Base-by-base conservation (phyloP, 2,329 filamentous ascomycete genomes). In the Ceratocystis eucalypticola region DNA sequence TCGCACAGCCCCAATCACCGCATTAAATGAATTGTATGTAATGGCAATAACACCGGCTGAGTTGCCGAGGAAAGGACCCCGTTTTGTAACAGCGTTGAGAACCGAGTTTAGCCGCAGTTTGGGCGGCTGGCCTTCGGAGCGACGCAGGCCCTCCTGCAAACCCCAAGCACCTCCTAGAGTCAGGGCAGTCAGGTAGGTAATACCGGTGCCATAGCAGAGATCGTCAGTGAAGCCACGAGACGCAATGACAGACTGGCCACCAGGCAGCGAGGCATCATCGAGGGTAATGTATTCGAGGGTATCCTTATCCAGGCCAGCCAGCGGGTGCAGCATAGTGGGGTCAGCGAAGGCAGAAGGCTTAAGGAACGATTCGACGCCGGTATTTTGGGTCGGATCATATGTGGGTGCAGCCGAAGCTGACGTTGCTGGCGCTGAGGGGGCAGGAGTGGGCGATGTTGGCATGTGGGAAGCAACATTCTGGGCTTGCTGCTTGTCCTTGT, bases 201-300 rank as follows among this genome's bases (percentile, higher is more conserved):
- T 87, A 72, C 94, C 94, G 25, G 94, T 95, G 73, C 95, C 94
- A 76, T 99, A 99, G 79, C 94, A 97, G 68, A 99, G 84, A 76
- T 99, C 94, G 75, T 99, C 94, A 69, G 92, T 96, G 86, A 96
- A 99, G 75, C 94, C 94, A 75, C 94, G 88, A 66, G 92, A 96
- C 55, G 95, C 94, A 65, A 99, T 84, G 65, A 92, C 88, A 55
- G 93, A 95, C 75, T 89, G 88, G 68, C 86, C 83, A 73, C 91
- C 92, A 62, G 92, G 91, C 22, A 96, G 83, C 33, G 87, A 84
- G 62, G 91, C 89, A 75, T 99, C 95, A 78, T 99, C 94, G 73
- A 99, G 87, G 30, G 88, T 87, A 70, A 99, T 84, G 77, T 99
- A 99, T 76, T 99, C 94, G 72, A 99, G 86, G 0, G 89, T 89